Evolutionary conservation across 176 grass and related monocot genomes (phyloP), one percentile per base, ranked within the genome.

Genomic region (Oryza officinalis): DNA sequence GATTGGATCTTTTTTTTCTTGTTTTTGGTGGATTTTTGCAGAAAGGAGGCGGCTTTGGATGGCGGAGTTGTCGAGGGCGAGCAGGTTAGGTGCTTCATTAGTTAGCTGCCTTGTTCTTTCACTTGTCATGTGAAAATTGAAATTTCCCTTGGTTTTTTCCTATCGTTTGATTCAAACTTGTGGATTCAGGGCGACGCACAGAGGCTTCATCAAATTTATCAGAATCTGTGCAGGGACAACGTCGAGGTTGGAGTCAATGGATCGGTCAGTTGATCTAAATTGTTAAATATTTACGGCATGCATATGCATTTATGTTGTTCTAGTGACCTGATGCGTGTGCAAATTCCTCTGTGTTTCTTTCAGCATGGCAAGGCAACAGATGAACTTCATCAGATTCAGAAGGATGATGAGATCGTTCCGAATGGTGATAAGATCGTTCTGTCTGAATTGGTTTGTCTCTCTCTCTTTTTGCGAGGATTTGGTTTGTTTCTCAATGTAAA

Each of bases 1-100:
- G 27, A 27, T 77, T 12, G 44, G 14, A 22, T 40, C 72, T 50
- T 60, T 63, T 23, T 10, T n/a, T 35, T 61, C n/a, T 61, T 61
- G 22, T 67, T 50, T 37, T 38, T 26, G 64, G 13, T 57, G 8
- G 30, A 72, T 27, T 86, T 86, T 69, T 35, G 67, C 84, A 86
- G 88, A 44, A 74, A 78, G 35, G 60, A 38, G 0, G 37, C 41
- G 25, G 61, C 4, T 63, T 59, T 40, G 46, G 84, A 50, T 63
- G 79, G 61, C 15, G 61, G 74, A 78, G 28, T 63, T 6, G 74
- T 75, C 27, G 84, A 86, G 73, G 80, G 79, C 4, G 84, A 32
- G 35, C 63, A 86, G 88, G 88, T 90, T 61, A 23, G 57, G 84
- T 26, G 4, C 3, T 89, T 77, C 54, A 27, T 66, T 57, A 10